Base-by-base conservation (phyloP, 371 early-diverging fungal species). In the Conidiobolus incongruus region DNA sequence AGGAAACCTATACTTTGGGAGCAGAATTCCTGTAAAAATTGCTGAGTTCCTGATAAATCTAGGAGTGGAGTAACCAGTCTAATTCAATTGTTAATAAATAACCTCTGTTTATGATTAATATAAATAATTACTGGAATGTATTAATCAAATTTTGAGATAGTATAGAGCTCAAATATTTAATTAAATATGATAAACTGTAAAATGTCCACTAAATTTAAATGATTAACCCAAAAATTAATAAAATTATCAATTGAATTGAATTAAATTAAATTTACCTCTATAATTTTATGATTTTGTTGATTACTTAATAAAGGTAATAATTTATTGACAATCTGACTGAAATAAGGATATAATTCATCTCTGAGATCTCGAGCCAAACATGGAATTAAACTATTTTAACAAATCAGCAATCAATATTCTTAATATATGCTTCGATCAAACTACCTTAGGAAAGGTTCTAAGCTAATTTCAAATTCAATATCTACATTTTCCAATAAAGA, bases 1-100 rank as follows among this genome's bases (percentile, higher is more conserved):
- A 94, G 61, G 50, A 76, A 91, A 13, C 89, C 79, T 63, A 91
- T 78, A 1, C 90, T 70, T 55, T 93, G 90, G 26, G 90, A 88
- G 1, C 85, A 72, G 51, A 94, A 96, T 37, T 71, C 66, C 35
- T 89, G 79, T 30, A 90, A 72, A 60, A 77, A 79, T 13, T 68
- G 65, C 45, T 73, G 73, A 47, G 74, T 65, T 45, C 50, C 48
- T 24, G 64, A 59, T 40, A 70, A 65, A 24, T 76, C 73, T 19
- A 93, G 63, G 15, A 79, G 48, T 3, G 83, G 81, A 4, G 69
- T 48, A 11, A 91, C 45, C 19, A 80, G 57, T 17, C 72, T 74
- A 53, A 8, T 13, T n/a, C n/a, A n/a, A n/a, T n/a, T n/a, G n/a
- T n/a, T n/a, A n/a, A n/a, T 15, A 19, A 19, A 26, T 21, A 17